Percentiles rank a stretch among this genome's conserved stretches.
Conservation (phyloP, 352 stramenopile genomes). For the Phytophthora melonis region DNA sequence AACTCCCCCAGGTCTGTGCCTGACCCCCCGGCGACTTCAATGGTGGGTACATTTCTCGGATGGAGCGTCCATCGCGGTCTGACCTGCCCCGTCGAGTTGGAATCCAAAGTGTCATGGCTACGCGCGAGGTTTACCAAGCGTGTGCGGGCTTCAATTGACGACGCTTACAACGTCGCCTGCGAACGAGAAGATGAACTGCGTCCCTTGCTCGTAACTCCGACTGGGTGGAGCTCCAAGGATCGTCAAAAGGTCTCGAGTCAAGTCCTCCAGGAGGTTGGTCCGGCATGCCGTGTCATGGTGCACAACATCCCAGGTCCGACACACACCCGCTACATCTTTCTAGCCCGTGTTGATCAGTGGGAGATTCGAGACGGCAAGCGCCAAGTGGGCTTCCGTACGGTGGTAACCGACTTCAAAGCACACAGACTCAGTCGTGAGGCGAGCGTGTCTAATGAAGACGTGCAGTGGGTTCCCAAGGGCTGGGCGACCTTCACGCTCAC, state of each 20-base stretch:
- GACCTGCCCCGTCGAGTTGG: too few relatives aligned
- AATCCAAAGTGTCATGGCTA: too few relatives aligned
- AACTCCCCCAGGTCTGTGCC: not conserved
- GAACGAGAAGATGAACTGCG: conserved; percentile 23
- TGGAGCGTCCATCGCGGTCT: conserved; percentile 2
- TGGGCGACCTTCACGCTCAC: conserved; percentile 26
- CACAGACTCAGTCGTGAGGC: too few relatives aligned
- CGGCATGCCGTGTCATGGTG: conserved; percentile 22
- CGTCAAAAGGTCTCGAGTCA: conserved; percentile 16
- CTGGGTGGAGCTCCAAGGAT: too few relatives aligned
- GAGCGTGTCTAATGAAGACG: too few relatives aligned
- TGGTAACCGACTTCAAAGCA: too few relatives aligned
- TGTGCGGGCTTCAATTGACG: too few relatives aligned
- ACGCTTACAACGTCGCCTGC: too few relatives aligned
- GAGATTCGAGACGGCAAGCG: conserved; percentile 7
- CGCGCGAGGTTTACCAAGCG: conserved; percentile 4
- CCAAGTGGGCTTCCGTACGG: too few relatives aligned
- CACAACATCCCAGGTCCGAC: conserved; percentile 20
- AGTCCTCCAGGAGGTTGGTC: conserved; percentile 31
- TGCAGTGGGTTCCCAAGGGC: too few relatives aligned
- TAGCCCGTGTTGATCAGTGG: conserved; percentile 12
- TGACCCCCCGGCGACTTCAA: not conserved
- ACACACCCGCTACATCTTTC: conserved; percentile 15
- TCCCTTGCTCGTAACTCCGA: too few relatives aligned
- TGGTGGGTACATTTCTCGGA: not conserved